These are phyloP conservation scores for Vigna hirtella DNA, from an alignment of 306 rosid genomes.

Conservation along the genomic window DNA sequence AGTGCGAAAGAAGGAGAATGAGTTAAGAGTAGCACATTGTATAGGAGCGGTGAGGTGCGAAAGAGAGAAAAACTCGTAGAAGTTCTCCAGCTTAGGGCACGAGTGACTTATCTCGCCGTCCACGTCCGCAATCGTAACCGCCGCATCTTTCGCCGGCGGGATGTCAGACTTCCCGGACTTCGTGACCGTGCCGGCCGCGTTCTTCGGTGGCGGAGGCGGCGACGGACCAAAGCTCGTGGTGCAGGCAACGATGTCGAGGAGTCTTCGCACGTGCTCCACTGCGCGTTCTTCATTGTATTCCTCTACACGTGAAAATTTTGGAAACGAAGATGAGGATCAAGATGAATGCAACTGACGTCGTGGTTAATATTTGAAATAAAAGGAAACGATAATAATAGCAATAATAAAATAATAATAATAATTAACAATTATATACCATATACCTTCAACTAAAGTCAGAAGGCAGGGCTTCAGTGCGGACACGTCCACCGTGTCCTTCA, in stretches of 20 bases:
- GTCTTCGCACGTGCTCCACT: conserved; percentile 79
- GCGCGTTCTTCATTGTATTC: conserved; percentile 78
- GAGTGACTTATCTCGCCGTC: conserved; percentile 82
- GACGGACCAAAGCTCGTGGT: conserved; percentile 83
- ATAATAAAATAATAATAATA: neutral
- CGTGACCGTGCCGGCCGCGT: conserved; percentile 32
- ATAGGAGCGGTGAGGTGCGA: conserved; percentile 86
- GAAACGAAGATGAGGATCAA: neutral
- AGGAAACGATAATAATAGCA: neutral
- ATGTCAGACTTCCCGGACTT: conserved; percentile 54
- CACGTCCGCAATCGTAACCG: conserved; percentile 38
- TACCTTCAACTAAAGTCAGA: conserved; percentile 83
- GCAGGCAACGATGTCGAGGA: conserved; percentile 86
- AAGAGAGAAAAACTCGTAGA: conserved; percentile 95
- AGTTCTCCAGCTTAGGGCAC: conserved; percentile 80
- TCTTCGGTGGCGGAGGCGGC: conserved; percentile 41
- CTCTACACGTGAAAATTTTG: conserved; percentile 53
- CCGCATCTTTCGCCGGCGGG: conserved; percentile 52
- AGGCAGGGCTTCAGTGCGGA: conserved; percentile 91
- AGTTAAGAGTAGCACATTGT: conserved; percentile 59
- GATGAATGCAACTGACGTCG: conserved; percentile 49
- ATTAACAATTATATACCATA: conserved; percentile 48
- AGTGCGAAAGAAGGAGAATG: neutral
- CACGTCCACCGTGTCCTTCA: conserved; percentile 86
- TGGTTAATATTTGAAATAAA: neutral